Conservation (phyloP, 2,329 filamentous ascomycete species). For the Lithohypha guttulata region DNA sequence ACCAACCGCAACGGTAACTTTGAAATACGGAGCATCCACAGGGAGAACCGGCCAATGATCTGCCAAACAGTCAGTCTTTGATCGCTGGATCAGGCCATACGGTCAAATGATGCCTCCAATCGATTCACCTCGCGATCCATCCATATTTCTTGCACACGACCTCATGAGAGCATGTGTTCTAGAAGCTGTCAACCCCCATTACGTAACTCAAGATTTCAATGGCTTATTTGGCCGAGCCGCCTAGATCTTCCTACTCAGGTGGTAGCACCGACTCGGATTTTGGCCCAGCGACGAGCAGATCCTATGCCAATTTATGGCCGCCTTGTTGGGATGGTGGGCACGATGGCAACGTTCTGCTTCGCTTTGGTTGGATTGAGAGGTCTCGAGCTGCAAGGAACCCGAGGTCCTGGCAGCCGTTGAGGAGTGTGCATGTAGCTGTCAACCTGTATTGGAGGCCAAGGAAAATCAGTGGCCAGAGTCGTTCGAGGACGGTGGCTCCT, state of each 20-base stretch:
- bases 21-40: constrained; percentile 1
- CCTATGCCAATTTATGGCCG: neutral
- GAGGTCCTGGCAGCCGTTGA: constrained; percentile 1
- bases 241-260: neutral
- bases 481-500: constrained; percentile 2
- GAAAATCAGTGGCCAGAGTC: constrained; percentile 1
- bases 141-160: constrained; percentile 2
- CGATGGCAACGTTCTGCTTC: constrained; percentile 1
- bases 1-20: constrained; percentile 1
- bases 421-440: constrained; percentile 2
- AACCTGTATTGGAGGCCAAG: constrained; percentile 1
- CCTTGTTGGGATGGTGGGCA: constrained; percentile 1
- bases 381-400: constrained; percentile 2
- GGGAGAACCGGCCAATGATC: constrained; percentile 3
- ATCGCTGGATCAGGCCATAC: neutral
- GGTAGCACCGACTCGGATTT: constrained; percentile 3
- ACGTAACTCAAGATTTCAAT: neutral
- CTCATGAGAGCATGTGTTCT: constrained; percentile 1
- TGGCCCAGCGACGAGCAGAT: constrained; percentile 1
- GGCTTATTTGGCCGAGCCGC: neutral
- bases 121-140: neutral
- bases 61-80: constrained; percentile 1
- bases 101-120: constrained; percentile 1
- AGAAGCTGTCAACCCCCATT: no score
- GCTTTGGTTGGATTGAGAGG: constrained; percentile 1